These are phyloP conservation scores for Kwoniella europaea DNA, from an alignment of 768 basidiomycete species.

Conservation along the genomic window DNA sequence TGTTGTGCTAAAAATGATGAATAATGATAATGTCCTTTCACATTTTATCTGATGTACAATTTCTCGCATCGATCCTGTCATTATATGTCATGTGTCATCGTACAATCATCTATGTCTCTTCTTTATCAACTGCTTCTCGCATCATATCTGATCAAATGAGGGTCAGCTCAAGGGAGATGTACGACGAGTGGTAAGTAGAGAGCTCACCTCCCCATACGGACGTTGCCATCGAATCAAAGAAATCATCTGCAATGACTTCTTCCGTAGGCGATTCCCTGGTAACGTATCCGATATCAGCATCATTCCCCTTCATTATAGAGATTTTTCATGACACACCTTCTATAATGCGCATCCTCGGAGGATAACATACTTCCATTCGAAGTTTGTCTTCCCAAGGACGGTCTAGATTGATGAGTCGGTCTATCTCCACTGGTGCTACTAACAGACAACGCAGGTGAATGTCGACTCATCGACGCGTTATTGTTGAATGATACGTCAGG, in stretches of 20 bases:
- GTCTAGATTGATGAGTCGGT: conserved; percentile 18
- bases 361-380: conserved; percentile 45
- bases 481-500: conserved; percentile 6
- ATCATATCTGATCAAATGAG: conserved; percentile 42
- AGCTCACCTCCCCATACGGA: conserved; percentile 50
- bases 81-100: not conserved
- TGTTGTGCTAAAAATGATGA: not conserved
- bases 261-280: conserved; percentile 22
- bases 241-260: conserved; percentile 24
- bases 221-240: conserved; percentile 29
- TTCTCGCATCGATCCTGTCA: not conserved
- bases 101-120: conserved; percentile 21
- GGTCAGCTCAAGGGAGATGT: not conserved
- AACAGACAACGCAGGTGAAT: conserved; percentile 28
- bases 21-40: not conserved
- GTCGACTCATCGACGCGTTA: conserved; percentile 1
- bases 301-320: not conserved
- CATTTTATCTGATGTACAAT: not conserved
- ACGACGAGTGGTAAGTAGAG: not conserved
- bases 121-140: conserved; percentile 46
- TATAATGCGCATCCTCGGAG: conserved; percentile 41
- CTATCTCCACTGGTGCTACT: conserved; percentile 4
- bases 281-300: not conserved
- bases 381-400: conserved; percentile 16
- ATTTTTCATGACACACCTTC: conserved; percentile 26